Conservation (phyloP, 2,329 filamentous ascomycete species). For the Talaromyces sp. region DNA sequence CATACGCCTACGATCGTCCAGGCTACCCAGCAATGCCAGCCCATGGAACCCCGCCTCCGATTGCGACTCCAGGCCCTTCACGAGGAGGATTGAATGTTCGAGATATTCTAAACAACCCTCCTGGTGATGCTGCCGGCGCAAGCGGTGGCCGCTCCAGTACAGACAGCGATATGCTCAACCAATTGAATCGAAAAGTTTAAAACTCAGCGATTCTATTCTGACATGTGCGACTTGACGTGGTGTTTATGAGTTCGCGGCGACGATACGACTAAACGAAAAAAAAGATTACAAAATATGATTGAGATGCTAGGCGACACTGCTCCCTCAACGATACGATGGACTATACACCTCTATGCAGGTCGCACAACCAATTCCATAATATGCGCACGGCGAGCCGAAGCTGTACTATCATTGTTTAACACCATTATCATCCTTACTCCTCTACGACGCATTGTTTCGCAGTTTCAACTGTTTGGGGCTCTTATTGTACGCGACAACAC, state of each 20-base stretch:
- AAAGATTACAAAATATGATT: slow-evolving; percentile 4
- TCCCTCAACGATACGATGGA: slow-evolving; percentile 13
- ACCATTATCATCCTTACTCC: slow-evolving; percentile 1
- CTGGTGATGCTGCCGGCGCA: slow-evolving; percentile 29
- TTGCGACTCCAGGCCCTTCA: slow-evolving; percentile 33
- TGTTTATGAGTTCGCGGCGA: not conserved
- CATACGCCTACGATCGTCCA: slow-evolving; percentile 45
- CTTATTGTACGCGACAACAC: not conserved
- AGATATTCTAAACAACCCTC: slow-evolving; percentile 44
- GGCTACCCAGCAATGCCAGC: slow-evolving; percentile 38
- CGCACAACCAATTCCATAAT: slow-evolving; percentile 13
- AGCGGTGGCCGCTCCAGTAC: slow-evolving; percentile 42
- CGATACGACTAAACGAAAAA: not conserved
- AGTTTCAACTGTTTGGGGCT: not conserved
- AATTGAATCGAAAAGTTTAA: slow-evolving; percentile 42
- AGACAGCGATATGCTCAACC: slow-evolving; percentile 52
- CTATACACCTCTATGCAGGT: slow-evolving; percentile 18
- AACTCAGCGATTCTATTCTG: slow-evolving; percentile 3
- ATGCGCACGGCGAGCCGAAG: slow-evolving; percentile 8
- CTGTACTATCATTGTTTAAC: slow-evolving; percentile 15
- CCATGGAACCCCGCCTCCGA: slow-evolving; percentile 39
- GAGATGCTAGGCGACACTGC: not conserved
- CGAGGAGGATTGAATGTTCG: slow-evolving; percentile 47
- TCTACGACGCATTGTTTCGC: not conserved
- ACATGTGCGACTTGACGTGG: not conserved